Conservation (phyloP, 257 asterid species). For the Ballota nigra region DNA sequence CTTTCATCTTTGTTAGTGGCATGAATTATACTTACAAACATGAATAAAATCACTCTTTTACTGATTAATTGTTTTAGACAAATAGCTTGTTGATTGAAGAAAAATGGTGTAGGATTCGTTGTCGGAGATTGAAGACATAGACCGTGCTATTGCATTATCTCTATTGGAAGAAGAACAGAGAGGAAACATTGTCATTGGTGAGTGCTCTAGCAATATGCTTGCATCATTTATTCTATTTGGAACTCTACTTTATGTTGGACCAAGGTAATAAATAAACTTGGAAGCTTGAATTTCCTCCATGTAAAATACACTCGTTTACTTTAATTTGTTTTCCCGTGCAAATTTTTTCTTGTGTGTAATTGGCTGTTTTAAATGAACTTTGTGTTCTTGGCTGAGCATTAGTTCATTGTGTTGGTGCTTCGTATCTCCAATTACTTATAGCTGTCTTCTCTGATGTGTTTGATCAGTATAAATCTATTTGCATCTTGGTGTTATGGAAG, state of each 20-base stretch:
- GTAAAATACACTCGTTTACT: neutral
- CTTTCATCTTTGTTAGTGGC: neutral
- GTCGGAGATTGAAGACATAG: conserved; percentile 81
- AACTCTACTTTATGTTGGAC: neutral
- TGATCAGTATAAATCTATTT: conserved; percentile 8
- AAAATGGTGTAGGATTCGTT: conserved; percentile 49
- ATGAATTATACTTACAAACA: conserved; percentile 4
- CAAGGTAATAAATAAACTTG: neutral
- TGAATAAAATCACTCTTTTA: neutral
- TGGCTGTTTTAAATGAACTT: neutral
- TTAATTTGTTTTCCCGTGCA: neutral
- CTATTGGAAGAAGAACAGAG: conserved; percentile 73
- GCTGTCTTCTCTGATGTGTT: conserved; percentile 8
- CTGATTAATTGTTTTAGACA: conserved; percentile 5
- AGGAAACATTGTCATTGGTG: conserved; percentile 52
- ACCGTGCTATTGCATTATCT: conserved; percentile 88
- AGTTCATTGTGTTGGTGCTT: conserved; percentile 11
- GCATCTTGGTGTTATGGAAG: neutral
- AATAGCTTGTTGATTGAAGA: conserved; percentile 19
- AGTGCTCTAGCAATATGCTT: conserved; percentile 24
- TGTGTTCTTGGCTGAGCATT: neutral
- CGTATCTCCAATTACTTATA: neutral
- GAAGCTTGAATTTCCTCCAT: neutral
- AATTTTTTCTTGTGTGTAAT: neutral
- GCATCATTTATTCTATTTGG: conserved; percentile 21